Evolutionary conservation across 345 rosid species (phyloP), one percentile per base, ranked within the genome.

Genomic region (Mangifera indica): DNA sequence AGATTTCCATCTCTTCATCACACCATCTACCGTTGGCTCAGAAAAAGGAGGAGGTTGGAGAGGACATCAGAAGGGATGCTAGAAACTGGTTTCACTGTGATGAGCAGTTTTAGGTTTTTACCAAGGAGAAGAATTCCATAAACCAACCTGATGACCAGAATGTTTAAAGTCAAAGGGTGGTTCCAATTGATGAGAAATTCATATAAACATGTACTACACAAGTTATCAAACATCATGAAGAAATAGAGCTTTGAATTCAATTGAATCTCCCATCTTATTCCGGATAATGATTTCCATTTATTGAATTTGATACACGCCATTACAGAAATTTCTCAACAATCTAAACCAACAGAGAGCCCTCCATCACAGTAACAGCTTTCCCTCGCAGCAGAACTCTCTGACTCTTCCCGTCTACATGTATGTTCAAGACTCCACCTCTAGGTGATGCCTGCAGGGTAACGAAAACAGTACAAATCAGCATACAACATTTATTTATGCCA

Each of bases 361-460:
- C 81, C 93, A 88, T 92, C 24, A 87, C 83, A 60, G 81, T 83
- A 4, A 85, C 81, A 26, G 96, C 89, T 72, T 85, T 85, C 51
- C 98, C 93, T 22, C 8, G 86, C 55, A 92, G 82, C 66, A 80
- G 69, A 79, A 93, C 91, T 67, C 96, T 81, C 68, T 81, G 83
- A 37, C 56, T 83, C 70, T 71, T 77, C 81, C 80, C 69, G 20
- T 90, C 89, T 12, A 87, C 21, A 69, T 86, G 87, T 76, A 90
- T 66, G 66, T 59, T 77, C 74, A 92, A 26, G 1, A 72, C 77
- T 67, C 96, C 98, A 73, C 91, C 77, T 67, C 98, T 85, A 11
- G 65, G 73, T 0, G 98, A 93, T 67, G 98, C 93, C 89, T 88
- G 71, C 42, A 37, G 42, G 7, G 42, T 37, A 6, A 37, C 7